Percentiles rank a stretch among this genome's conserved stretches.
Evolutionary conservation across 148 eudicot genomes (phyloP).

Genomic region (Diospyros kaki): DNA sequence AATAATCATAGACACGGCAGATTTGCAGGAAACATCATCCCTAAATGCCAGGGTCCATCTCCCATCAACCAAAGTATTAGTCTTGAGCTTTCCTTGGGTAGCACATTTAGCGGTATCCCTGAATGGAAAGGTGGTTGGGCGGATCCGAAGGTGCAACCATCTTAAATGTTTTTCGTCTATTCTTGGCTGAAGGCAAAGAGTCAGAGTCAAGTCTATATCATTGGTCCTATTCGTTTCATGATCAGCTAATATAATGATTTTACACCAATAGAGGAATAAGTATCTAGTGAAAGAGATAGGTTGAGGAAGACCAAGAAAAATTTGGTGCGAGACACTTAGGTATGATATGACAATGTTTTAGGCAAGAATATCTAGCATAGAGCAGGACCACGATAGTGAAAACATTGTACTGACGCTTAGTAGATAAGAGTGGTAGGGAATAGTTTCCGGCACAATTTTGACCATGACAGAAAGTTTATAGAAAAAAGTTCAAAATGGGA

Average conservation of each 20-base stretch:
- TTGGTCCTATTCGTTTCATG: background rate
- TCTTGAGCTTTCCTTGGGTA: constrained; percentile 38
- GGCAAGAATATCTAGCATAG: too few species aligned
- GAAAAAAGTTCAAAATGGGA: too few species aligned
- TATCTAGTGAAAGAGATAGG: too few species aligned
- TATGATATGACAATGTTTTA: too few species aligned
- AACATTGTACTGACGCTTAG: too few species aligned
- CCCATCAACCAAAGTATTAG: constrained; percentile 77
- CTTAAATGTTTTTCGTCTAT: constrained; percentile 80
- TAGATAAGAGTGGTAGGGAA: too few species aligned
- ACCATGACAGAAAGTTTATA: too few species aligned
- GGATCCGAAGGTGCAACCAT: constrained; percentile 94
- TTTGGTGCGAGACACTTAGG: too few species aligned
- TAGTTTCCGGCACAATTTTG: too few species aligned
- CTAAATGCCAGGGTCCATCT: constrained; percentile 96
- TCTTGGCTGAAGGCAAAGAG: constrained; percentile 55
- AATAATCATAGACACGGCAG: constrained; percentile 60
- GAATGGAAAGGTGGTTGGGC: constrained; percentile 67
- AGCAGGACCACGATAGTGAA: too few species aligned
- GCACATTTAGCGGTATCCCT: constrained; percentile 33
- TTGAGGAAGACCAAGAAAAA: too few species aligned
- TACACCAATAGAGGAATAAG: too few species aligned
- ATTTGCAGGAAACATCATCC: constrained; percentile 67
- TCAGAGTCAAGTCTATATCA: background rate
- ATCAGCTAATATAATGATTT: background rate